Base-by-base conservation (phyloP, 495 filamentous ascomycete genomes). In the Amorphotheca resinae region DNA sequence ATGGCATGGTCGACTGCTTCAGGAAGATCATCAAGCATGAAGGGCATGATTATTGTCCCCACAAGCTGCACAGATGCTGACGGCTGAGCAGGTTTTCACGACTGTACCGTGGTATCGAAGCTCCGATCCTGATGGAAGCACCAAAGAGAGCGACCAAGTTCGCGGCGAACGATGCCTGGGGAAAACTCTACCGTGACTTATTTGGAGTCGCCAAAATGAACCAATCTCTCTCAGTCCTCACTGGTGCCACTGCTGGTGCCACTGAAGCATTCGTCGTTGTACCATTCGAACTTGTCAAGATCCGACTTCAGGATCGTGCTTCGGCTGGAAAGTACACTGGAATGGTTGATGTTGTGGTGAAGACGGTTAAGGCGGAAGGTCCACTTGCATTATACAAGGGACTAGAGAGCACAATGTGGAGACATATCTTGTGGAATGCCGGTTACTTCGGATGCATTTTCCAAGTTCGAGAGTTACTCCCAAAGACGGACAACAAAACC, bases 401-500 rank as follows among this genome's bases (percentile, higher is more conserved):
- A 18, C 77, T 98, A 30, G 91, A 98, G 64, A 85, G 81, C 30
- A 98, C 91, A 20, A 66, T 95, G 60, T 98, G 91, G 91, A 82
- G 91, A 50, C 91, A 98, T 65, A 76, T 95, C 41, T 72, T 95
- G 44, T 98, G 91, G 91, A 98, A 98, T 62, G 73, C 83, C 6
- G 91, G 91, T 34, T 98, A 98, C 70, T 98, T 98, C 61, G 91
- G 91, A 54, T 87, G 86, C 65, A 98, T 98, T 64, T 88, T 87
- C 74, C 91, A 98, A 65, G 83, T 95, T 43, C 84, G 86, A 54
- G 71, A 74, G 34, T 67, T 94, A 52, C 59, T 98, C 17, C 91
- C 91, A 28, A 73, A 77, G 56, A 70, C 75, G 3, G 74, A 81
- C 43, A 82, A 80, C 62, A 95, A 95, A 73, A 67, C 64, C 41